These are phyloP conservation scores for Stephania yunnanensis DNA, from an alignment of 164 flowering plant genomes.

Conservation along the genomic window DNA sequence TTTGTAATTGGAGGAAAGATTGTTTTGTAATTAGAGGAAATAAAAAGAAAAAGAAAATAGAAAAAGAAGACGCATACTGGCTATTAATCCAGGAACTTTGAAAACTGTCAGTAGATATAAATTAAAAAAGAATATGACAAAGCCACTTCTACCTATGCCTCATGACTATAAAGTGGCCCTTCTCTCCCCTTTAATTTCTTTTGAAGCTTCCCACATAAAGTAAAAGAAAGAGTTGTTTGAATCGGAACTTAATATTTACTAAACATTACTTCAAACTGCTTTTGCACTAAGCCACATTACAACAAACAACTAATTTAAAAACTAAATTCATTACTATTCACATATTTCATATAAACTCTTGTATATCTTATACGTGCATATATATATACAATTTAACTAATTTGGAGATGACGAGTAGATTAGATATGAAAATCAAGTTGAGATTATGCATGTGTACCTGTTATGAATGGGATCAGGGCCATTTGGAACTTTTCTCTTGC, in stretches of 20 bases:
- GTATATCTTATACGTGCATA: neutral
- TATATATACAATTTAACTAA: neutral
- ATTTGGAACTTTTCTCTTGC: constrained; percentile 67
- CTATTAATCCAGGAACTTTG: neutral
- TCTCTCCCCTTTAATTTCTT: neutral
- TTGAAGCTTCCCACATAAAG: constrained; percentile 1
- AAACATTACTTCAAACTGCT: neutral
- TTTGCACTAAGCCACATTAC: neutral
- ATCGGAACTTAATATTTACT: neutral
- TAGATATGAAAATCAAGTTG: neutral
- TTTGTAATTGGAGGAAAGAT: neutral
- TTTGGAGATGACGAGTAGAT: neutral
- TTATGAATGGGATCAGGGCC: constrained; percentile 87
- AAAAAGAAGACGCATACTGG: neutral
- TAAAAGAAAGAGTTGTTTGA: neutral
- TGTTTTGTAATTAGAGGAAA: neutral
- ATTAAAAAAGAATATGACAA: neutral
- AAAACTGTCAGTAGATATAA: neutral
- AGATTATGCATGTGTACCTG: constrained; percentile 36
- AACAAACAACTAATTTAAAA: neutral
- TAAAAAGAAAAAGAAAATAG: neutral
- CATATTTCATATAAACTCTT: neutral
- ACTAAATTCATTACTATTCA: neutral
- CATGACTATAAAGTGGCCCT: constrained; percentile 3
- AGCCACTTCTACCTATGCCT: neutral